Evolutionary conservation across 73 alveolate species (phyloP), one percentile per base, ranked within the genome.

Genomic region (Symbiodinium natans): DNA sequence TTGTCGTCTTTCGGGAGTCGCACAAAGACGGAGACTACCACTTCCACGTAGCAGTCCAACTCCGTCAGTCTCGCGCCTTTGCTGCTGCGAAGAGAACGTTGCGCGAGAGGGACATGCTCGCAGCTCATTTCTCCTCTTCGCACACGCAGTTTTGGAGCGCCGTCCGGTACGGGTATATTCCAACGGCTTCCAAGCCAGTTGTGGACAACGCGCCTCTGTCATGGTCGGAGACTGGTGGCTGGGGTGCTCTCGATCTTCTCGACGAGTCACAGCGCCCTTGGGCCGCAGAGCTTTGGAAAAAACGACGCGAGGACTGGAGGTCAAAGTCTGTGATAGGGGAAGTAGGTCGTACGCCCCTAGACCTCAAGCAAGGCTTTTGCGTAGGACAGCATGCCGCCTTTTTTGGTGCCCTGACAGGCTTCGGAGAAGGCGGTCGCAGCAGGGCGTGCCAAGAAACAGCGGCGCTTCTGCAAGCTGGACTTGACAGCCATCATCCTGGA

Each of bases 91-190:
- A 84, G 80, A n/a, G 27, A 36, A 84, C 93, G 23, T 38, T 84
- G 46, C 80, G 82, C 31, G 34, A 29, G 36, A 25, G 93, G 43
- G 80, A 48, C 80, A 41, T 13, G 3, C 63, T 84, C 9, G 93
- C 80, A 2, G 59, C 77, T n/a, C 93, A 84, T 9, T 84, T 84
- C 80, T 42, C 93, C 82, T n/a, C 59, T 80, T 42, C 23, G 52
- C 93, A 84, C 93, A 84, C 93, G 33, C 74, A 42, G 15, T 83
- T 83, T 38, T 83, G 92, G 92, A 83, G 92, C 74, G 92, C 92
- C 0, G 92, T 83, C 43, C 46, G 92, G 40, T 83, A 83, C 27
- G 92, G 92, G 27, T 83, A 83, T 73, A 83, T 83, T 21, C 92
- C 92, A 27, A 83, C 74, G n/a, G 41, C 43, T 2, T 15, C 92